These are phyloP conservation scores for Coemansia furcata DNA, from an alignment of 192 early-diverging fungal genomes.

Conservation along the genomic window DNA sequence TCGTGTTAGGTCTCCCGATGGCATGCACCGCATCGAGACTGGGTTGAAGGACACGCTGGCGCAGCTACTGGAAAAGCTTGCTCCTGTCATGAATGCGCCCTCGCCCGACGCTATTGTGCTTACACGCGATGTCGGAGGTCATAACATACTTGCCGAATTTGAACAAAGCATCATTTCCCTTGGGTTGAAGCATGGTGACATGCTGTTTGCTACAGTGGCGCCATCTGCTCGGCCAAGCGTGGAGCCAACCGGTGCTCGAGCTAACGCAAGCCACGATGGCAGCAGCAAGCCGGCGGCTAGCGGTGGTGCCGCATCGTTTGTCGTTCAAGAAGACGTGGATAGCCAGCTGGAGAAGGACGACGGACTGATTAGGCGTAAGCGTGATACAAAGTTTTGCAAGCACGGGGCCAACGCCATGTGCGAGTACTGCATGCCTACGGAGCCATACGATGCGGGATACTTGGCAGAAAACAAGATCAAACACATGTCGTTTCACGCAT, in stretches of 20 bases:
- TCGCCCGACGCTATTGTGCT: constrained; percentile 34
- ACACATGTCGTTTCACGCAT: constrained; percentile 95
- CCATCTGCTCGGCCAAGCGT: constrained; percentile 31
- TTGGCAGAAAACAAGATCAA: constrained; percentile 91
- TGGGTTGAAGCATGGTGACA: constrained; percentile 43
- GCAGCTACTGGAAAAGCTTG: constrained; percentile 27
- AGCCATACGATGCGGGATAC: constrained; percentile 89
- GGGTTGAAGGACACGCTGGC: constrained; percentile 29
- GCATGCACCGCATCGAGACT: constrained; percentile 46
- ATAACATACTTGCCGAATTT: constrained; percentile 33
- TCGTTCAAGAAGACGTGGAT: constrained; percentile 74
- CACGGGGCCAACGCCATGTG: constrained; percentile 44
- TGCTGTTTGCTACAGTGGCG: constrained; percentile 34
- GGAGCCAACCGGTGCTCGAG: constrained; percentile 1
- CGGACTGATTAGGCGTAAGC: constrained; percentile 77
- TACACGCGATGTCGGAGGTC: constrained; percentile 21
- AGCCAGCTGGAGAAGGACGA: constrained; percentile 73
- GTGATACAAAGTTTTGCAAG: constrained; percentile 75
- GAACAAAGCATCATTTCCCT: constrained; percentile 32
- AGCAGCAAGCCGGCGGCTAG: background rate
- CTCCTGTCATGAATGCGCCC: constrained; percentile 29
- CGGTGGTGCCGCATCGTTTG: constrained; percentile 1
- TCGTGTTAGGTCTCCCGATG: constrained; percentile 42
- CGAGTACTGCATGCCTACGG: constrained; percentile 38
- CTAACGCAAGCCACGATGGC: background rate